Percentiles rank a stretch among this genome's conserved stretches.
These are phyloP conservation scores for Botrytis cinerea DNA, from an alignment of 2,329 filamentous ascomycete species.

Conservation along the genomic window DNA sequence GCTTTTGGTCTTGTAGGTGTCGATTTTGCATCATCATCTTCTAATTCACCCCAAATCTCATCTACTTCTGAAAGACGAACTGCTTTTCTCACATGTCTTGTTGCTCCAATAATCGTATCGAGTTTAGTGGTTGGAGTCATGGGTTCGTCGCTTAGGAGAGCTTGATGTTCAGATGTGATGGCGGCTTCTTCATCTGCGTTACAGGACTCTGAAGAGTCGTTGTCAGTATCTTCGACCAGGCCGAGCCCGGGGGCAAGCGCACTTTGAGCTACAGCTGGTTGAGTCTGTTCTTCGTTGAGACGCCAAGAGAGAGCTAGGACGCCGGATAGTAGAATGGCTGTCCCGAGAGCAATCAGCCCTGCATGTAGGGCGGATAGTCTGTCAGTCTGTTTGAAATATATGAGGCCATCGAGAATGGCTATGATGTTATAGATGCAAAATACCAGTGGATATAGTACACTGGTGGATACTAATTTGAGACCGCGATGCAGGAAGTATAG, in stretches of 20 bases:
- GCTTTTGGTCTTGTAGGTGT: conserved; percentile 29
- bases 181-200: conserved; percentile 42
- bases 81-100: conserved; percentile 36
- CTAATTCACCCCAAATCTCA: conserved; percentile 86
- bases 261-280: conserved; percentile 62
- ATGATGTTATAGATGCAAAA: conserved; percentile 99
- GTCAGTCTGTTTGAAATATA: conserved; percentile 91
- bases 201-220: conserved; percentile 52
- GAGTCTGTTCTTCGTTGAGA: conserved; percentile 73
- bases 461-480: conserved; percentile 91
- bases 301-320: conserved; percentile 94
- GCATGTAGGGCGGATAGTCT: conserved; percentile 75
- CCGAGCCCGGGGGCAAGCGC: conserved; percentile 81
- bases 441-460: conserved; percentile 91
- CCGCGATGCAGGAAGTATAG: conserved; percentile 94
- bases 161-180: conserved; percentile 38
- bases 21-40: conserved; percentile 62
- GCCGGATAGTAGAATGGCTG: conserved; percentile 79
- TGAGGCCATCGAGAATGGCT: conserved; percentile 92
- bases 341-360: conserved; percentile 81
- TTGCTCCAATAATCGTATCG: conserved; percentile 39
- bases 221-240: conserved; percentile 71
- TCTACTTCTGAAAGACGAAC: conserved; percentile 59
- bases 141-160: conserved; percentile 38
- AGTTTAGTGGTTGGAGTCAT: conserved; percentile 40